These are phyloP conservation scores for Falciphora oryzae DNA, from an alignment of 2,329 filamentous ascomycete genomes.

Conservation along the genomic window DNA sequence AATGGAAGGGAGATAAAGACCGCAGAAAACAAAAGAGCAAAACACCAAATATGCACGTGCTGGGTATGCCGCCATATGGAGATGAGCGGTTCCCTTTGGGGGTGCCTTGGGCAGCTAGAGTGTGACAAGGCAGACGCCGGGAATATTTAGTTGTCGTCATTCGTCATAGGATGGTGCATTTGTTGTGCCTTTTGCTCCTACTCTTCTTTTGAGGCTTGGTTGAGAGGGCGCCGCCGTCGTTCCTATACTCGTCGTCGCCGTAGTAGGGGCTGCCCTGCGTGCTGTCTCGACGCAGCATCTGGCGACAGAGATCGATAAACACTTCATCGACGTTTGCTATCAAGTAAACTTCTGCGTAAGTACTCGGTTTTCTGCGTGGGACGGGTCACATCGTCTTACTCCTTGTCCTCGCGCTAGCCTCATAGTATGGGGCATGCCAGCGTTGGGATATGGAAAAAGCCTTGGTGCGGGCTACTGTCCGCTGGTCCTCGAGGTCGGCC, in stretches of 20 bases:
- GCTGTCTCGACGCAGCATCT: constrained; percentile 73
- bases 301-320: constrained; percentile 76
- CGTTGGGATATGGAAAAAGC: constrained; percentile 81
- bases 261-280: constrained; percentile 29
- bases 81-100: background rate
- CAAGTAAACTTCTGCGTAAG: background rate
- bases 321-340: constrained; percentile 82
- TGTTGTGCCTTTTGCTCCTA: constrained; percentile 28
- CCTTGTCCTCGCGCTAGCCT: constrained; percentile 75
- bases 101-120: background rate
- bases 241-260: constrained; percentile 34
- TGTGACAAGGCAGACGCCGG: background rate
- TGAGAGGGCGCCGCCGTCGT: constrained; percentile 29
- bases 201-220: constrained; percentile 26
- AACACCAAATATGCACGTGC: background rate
- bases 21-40: background rate
- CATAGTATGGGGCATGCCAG: constrained; percentile 89
- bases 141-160: background rate
- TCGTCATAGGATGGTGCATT: constrained; percentile 39
- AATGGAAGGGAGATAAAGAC: background rate
- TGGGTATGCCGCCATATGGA: constrained; percentile 6
- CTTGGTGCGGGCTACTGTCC: constrained; percentile 68
- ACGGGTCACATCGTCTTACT: constrained; percentile 36
- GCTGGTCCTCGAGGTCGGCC: constrained; percentile 81
- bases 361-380: constrained; percentile 12